phyloP scores from a whole-genome alignment of 768 basidiomycete species.

The Pisolithus marmoratus region DNA sequence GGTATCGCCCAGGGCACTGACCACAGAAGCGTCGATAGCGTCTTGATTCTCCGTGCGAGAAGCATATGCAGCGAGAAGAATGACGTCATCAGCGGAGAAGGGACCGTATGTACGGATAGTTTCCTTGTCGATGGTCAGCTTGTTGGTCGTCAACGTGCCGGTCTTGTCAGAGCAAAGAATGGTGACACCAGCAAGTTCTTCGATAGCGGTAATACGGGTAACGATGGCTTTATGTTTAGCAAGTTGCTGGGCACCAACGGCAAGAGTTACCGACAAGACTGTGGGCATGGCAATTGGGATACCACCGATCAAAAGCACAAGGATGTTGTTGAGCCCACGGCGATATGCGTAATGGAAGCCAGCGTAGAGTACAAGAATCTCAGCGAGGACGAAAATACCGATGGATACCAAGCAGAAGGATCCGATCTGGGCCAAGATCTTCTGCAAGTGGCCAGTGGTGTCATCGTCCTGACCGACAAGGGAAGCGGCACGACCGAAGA shows the following conservation, averaged over 20 bases:
- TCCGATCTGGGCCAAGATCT: constrained; percentile 96
- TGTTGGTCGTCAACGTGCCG: constrained; percentile 97
- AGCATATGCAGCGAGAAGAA: constrained; percentile 91
- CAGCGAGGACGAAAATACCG: constrained; percentile 91
- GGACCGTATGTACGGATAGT: constrained; percentile 89
- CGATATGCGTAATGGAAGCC: constrained; percentile 89
- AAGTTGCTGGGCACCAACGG: constrained; percentile 97
- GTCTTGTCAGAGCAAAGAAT: constrained; percentile 99
- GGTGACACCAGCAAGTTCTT: constrained; percentile 96
- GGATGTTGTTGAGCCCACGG: constrained; percentile 93
- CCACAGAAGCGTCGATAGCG: constrained; percentile 88
- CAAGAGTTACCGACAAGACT: constrained; percentile 95
- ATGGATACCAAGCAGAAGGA: constrained; percentile 96
- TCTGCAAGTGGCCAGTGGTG: constrained; percentile 96
- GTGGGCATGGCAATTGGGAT: constrained; percentile 99
- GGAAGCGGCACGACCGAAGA: constrained; percentile 98
- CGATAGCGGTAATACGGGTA: constrained; percentile 98
- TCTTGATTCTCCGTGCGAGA: constrained; percentile 99
- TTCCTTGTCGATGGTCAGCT: constrained; percentile 92
- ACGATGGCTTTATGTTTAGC: constrained; percentile 99
- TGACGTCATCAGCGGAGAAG: constrained; percentile 85
- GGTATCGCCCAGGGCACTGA: constrained; percentile 69
- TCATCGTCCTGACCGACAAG: constrained; percentile 98
- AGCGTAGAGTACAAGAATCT: constrained; percentile 91
- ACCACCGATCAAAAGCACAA: constrained; percentile 98